phyloP scores from a whole-genome alignment of 1,139 yeast species.

The Nematodospora anomalae region DNA sequence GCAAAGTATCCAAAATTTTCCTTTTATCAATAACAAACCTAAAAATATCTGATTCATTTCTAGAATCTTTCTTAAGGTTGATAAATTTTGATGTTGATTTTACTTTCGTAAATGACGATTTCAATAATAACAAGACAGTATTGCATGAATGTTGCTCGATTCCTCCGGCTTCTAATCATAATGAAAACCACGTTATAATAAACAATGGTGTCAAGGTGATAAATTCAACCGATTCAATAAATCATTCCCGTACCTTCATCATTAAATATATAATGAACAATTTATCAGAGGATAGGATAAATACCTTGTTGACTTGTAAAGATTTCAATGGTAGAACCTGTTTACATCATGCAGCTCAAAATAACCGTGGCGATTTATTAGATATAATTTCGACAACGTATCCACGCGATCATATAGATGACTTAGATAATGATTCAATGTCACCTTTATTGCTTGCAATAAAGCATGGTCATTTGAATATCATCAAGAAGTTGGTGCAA shows the following conservation, averaged over 20 bases:
- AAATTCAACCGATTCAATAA: conserved; percentile 41
- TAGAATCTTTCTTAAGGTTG: conserved; percentile 44
- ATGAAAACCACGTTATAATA: conserved; percentile 34
- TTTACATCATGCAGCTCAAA: conserved; percentile 82
- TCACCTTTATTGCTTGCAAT: conserved; percentile 83
- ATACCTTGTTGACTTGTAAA: conserved; percentile 34
- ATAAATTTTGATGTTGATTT: conserved; percentile 47
- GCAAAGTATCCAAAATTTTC: conserved; percentile 63
- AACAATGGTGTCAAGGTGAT: conserved; percentile 49
- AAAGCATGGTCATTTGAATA: conserved; percentile 61
- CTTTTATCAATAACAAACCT: conserved; percentile 57
- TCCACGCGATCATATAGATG: conserved; percentile 45
- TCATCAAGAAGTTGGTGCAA: conserved; percentile 42
- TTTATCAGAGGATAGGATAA: conserved; percentile 20
- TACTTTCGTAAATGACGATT: conserved; percentile 37
- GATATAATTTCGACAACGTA: conserved; percentile 41
- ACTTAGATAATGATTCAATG: conserved; percentile 69
- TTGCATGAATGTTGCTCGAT: conserved; percentile 50
- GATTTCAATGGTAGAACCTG: conserved; percentile 82
- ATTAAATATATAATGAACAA: conserved; percentile 34
- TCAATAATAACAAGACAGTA: conserved; percentile 42
- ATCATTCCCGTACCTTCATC: conserved; percentile 42
- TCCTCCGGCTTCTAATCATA: conserved; percentile 32
- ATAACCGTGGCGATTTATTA: conserved; percentile 59
- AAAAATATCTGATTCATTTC: conserved; percentile 49